Base-by-base conservation (phyloP, 1,139 yeast genomes). In the Yamadazyma epiphylla region DNA sequence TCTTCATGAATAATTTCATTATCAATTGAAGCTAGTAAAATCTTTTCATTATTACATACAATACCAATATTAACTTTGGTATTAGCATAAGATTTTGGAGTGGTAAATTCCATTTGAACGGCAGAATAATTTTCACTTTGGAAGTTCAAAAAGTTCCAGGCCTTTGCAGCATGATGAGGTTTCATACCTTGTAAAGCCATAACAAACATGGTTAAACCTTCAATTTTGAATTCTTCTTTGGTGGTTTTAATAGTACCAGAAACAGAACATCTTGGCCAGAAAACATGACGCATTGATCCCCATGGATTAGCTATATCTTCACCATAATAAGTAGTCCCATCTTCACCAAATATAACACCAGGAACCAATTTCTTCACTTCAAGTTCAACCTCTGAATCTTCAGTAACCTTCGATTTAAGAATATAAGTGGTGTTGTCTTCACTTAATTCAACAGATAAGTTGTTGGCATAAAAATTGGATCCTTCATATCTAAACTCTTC, bases 101-200 rank as follows among this genome's bases (percentile, higher is more conserved):
- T 94, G 30, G 91, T 84, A 64, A 87, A 91, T 58, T 91, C 96
- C 97, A 91, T 91, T 45, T 85, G 76, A 15, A 88, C 79, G 5
- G 86, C 94, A 22, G 91, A 70, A 47, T 72, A 67, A 24, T 78
- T 66, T 28, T 78, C 73, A 15, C 94, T 83, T 53, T 87, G 96
- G 71, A 85, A 89, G 60, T 86, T 85, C 44, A 86, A 62, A 57
- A 91, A 91, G 61, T 91, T 94, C 98, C 98, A 91, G 15, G 88
- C 64, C 42, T 94, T 86, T 35, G 98, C 98, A 21, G 96, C 96
- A 59, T 91, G 98, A 58, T 91, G 97, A 10, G 98, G 98, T 60
- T 91, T 91, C 97, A 91, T 89, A 39, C 97, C 97, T 65, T 91
- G 98, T 46, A 88, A 64, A n/a, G 98, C 98, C 94, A 86, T 83